These are phyloP conservation scores for Colletotrichum echinochloae DNA, from an alignment of 2,329 filamentous ascomycete species.

Conservation along the genomic window DNA sequence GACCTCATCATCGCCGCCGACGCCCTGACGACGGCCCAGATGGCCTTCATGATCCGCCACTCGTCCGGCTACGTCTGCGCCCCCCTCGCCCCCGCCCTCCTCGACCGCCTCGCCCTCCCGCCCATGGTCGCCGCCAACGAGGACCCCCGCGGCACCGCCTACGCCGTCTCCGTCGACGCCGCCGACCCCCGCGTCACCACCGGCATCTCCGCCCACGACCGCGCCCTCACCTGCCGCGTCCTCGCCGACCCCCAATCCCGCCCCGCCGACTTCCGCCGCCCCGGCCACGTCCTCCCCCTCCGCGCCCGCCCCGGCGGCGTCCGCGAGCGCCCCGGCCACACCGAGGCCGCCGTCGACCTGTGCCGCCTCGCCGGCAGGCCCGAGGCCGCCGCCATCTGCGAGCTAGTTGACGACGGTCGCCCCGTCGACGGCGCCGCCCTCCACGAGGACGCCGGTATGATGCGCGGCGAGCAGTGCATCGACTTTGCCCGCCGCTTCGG, in stretches of 20 bases:
- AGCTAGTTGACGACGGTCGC: slow-evolving; percentile 89
- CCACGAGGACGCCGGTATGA: slow-evolving; percentile 82
- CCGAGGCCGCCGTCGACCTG: slow-evolving; percentile 92
- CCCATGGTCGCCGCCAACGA: slow-evolving; percentile 84
- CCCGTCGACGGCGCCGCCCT: slow-evolving; percentile 76
- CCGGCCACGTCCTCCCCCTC: slow-evolving; percentile 91
- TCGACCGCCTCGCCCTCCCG: slow-evolving; percentile 79
- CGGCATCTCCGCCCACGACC: slow-evolving; percentile 90
- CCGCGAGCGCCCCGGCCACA: slow-evolving; percentile 84
- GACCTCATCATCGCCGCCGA: slow-evolving; percentile 96
- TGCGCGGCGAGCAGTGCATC: slow-evolving; percentile 89
- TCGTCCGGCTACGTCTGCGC: slow-evolving; percentile 93
- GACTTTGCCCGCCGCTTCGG: slow-evolving; percentile 90
- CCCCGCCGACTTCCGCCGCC: slow-evolving; percentile 76
- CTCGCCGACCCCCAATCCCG: slow-evolving; percentile 76
- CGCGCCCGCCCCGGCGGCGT: slow-evolving; percentile 84
- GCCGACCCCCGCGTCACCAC: slow-evolving; percentile 80
- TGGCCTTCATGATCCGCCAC: slow-evolving; percentile 96
- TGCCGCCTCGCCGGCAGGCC: slow-evolving; percentile 85
- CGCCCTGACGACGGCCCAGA: slow-evolving; percentile 86
- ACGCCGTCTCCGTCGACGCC: slow-evolving; percentile 90
- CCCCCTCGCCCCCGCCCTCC: slow-evolving; percentile 78
- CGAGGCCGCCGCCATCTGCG: slow-evolving; percentile 85
- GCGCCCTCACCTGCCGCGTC: slow-evolving; percentile 81
- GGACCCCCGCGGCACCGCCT: slow-evolving; percentile 91